These are phyloP conservation scores for Metschnikowia gruessii DNA, from an alignment of 805 yeast species.

Conservation along the genomic window DNA sequence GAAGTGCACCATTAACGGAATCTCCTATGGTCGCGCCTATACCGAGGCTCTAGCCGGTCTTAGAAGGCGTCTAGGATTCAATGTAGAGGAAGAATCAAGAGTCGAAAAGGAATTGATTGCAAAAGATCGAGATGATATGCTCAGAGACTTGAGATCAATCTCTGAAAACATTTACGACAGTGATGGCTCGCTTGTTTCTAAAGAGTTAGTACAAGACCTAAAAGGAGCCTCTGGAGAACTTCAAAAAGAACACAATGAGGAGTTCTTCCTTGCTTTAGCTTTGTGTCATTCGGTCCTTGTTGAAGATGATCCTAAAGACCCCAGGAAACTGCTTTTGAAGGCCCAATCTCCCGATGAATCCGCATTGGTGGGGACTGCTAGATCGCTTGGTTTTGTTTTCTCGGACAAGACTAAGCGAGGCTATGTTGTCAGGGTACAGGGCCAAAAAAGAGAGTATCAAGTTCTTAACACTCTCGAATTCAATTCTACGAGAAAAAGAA, in stretches of 20 bases:
- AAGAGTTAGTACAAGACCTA: slow-evolving; percentile 62
- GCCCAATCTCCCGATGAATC: slow-evolving; percentile 90
- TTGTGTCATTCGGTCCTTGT: slow-evolving; percentile 76
- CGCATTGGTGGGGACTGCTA: slow-evolving; percentile 77
- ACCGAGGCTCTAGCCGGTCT: slow-evolving; percentile 77
- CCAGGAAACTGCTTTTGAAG: slow-evolving; percentile 54
- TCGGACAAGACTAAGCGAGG: slow-evolving; percentile 67
- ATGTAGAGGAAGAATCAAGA: slow-evolving; percentile 48
- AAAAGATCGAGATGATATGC: slow-evolving; percentile 59
- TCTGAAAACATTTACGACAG: slow-evolving; percentile 40
- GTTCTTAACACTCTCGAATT: slow-evolving; percentile 70
- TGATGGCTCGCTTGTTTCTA: slow-evolving; percentile 68
- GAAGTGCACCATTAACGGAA: slow-evolving; percentile 68
- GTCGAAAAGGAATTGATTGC: slow-evolving; percentile 53
- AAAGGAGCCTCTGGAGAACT: slow-evolving; percentile 45
- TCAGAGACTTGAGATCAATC: slow-evolving; percentile 29
- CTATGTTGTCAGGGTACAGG: slow-evolving; percentile 63
- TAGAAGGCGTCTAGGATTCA: slow-evolving; percentile 61
- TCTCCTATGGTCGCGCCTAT: slow-evolving; percentile 68
- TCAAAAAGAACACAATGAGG: slow-evolving; percentile 62
- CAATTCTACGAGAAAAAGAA: slow-evolving; percentile 82
- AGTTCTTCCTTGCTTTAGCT: slow-evolving; percentile 73
- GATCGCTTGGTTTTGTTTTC: slow-evolving; percentile 72
- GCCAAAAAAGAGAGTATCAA: slow-evolving; percentile 67
- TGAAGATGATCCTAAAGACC: slow-evolving; percentile 61